These are phyloP conservation scores for Penicillium hordei DNA, from an alignment of 2,329 filamentous ascomycete species.

Conservation along the genomic window DNA sequence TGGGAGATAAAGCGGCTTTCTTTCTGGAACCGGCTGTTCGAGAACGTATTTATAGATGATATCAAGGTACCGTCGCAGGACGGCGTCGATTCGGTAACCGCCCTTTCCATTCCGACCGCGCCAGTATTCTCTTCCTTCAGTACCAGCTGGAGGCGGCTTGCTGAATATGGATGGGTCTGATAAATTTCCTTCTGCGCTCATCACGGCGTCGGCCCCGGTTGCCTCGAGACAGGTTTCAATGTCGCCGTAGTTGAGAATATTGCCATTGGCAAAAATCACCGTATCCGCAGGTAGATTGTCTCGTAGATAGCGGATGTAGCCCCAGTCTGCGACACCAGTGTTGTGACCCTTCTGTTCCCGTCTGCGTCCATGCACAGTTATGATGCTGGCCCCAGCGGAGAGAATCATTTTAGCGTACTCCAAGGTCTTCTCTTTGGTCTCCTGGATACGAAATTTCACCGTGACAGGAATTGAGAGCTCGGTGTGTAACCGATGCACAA, in stretches of 20 bases:
- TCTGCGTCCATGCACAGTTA: conserved; percentile 86
- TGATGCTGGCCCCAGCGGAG: conserved; percentile 82
- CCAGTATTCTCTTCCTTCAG: conserved; percentile 82
- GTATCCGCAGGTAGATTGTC: conserved; percentile 82
- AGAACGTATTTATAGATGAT: conserved; percentile 81
- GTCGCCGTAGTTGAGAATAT: conserved; percentile 79
- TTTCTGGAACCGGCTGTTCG: conserved; percentile 60
- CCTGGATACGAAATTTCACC: conserved; percentile 88
- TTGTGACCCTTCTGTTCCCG: conserved; percentile 95
- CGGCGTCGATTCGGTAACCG: conserved; percentile 84
- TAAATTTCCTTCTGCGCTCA: conserved; percentile 94
- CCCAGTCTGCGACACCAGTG: conserved; percentile 91
- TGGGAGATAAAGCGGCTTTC: conserved; percentile 72
- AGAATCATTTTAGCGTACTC: conserved; percentile 87
- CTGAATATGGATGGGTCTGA: conserved; percentile 89
- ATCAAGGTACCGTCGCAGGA: conserved; percentile 84
- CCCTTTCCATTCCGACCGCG: conserved; percentile 72
- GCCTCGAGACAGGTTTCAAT: conserved; percentile 73
- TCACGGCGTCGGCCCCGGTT: conserved; percentile 87
- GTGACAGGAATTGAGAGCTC: conserved; percentile 82
- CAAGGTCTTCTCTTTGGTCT: conserved; percentile 81
- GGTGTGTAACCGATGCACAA: conserved; percentile 80
- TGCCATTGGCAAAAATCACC: conserved; percentile 95
- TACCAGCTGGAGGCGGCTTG: conserved; percentile 60
- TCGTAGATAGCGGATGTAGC: conserved; percentile 75